Percentiles rank a stretch among this genome's conserved stretches.
Conservation (phyloP, 306 rosid species). For the Elaeagnus macrophylla region DNA sequence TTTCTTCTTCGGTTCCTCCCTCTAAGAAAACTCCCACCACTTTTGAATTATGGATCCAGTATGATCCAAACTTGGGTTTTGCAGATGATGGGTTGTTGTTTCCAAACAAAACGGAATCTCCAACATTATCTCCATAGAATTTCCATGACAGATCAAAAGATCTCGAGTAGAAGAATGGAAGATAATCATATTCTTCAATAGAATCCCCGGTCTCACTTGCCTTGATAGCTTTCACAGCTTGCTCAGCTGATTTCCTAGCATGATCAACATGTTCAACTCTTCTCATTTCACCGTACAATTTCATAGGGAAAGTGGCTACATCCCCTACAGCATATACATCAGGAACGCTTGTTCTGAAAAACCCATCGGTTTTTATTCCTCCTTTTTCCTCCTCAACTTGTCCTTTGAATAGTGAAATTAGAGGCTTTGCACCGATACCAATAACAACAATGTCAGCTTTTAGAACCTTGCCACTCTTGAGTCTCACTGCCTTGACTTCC, state of each 20-base stretch:
- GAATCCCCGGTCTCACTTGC: conserved; percentile 16
- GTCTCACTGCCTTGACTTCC: conserved; percentile 34
- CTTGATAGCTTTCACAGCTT: conserved; percentile 33
- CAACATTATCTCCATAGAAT: conserved; percentile 40
- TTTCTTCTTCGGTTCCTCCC: conserved; percentile 39
- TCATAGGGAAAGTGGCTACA: conserved; percentile 28
- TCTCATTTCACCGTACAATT: conserved; percentile 25
- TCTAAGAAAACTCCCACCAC: conserved; percentile 38
- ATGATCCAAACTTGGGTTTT: conserved; percentile 33
- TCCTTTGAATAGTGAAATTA: conserved; percentile 24
- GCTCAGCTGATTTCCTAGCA: conserved; percentile 39
- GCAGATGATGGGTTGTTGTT: conserved; percentile 8
- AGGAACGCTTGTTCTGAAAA: conserved; percentile 17
- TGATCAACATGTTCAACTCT: conserved; percentile 44
- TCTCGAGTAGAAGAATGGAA: conserved; percentile 36
- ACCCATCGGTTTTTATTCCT: conserved; percentile 32
- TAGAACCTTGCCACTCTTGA: conserved; percentile 25
- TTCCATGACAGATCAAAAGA: conserved; percentile 38
- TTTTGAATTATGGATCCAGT: conserved; percentile 31
- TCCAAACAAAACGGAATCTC: conserved; percentile 28
- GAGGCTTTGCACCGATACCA: conserved; percentile 34
- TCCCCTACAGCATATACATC: conserved; percentile 38
- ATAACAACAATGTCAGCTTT: conserved; percentile 36
- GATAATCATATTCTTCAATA: conserved; percentile 25
- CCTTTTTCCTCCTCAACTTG: conserved; percentile 23